phyloP scores from a whole-genome alignment of 1,284 basidiomycete species.

The Psilocybe mexicana region DNA sequence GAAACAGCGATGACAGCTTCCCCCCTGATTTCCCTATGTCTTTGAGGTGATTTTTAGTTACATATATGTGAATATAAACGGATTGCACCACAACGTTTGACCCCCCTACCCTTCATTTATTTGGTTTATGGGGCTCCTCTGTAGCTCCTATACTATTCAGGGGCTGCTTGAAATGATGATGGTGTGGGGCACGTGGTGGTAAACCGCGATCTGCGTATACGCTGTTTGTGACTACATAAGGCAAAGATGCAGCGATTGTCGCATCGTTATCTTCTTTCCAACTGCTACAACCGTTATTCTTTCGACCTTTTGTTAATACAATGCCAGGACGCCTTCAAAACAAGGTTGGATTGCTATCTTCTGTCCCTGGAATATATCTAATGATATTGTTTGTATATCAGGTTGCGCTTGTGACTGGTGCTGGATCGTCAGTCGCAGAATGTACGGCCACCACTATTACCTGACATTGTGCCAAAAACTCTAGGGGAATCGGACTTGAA shows the following conservation, averaged over 20 bases:
- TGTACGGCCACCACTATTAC: conserved; percentile 11
- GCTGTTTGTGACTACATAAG: background rate
- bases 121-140: no score
- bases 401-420: conserved; percentile 83
- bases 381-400: conserved; percentile 30
- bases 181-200: background rate
- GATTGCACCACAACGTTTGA: background rate
- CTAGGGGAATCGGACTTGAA: conserved; percentile 91
- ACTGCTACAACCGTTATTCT: background rate
- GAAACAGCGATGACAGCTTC: conserved; percentile 40
- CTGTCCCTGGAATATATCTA: background rate
- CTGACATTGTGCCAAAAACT: conserved; percentile 6
- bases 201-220: background rate
- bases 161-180: background rate
- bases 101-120: background rate
- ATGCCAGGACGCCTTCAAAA: conserved; percentile 74
- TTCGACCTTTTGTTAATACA: conserved; percentile 6
- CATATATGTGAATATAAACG: background rate
- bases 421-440: conserved; percentile 67
- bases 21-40: conserved; percentile 48
- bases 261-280: conserved; percentile 10
- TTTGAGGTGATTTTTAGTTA: conserved; percentile 28
- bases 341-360: conserved; percentile 47
- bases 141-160: background rate
- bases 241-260: background rate